A percentile compares a stretch with the other conserved stretches of the same genome.
Evolutionary conservation across 495 filamentous ascomycete genomes (phyloP).

Genomic region (Lasiosphaeris hirsuta): DNA sequence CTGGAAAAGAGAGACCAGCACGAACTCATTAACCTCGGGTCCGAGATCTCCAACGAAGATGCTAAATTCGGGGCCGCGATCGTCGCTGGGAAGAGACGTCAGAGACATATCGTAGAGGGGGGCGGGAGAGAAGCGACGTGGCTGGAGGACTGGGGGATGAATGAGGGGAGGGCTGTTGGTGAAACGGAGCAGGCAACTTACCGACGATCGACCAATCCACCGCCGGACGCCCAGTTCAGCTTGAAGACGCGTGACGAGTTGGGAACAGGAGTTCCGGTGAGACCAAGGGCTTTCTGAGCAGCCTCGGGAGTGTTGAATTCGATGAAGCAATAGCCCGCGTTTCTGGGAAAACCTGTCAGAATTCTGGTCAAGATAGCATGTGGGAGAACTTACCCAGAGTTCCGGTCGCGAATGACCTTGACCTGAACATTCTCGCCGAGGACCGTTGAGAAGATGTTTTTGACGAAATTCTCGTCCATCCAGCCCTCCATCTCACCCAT

Average conservation of each 20-base stretch:
- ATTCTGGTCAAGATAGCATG: neutral
- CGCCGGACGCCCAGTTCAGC: conserved; percentile 98
- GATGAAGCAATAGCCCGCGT: conserved; percentile 98
- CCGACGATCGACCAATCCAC: conserved; percentile 91
- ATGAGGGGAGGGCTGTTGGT: no score
- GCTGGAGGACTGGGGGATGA: no score
- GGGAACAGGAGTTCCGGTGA: conserved; percentile 89
- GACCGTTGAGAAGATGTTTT: conserved; percentile 79
- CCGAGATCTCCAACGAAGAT: conserved; percentile 99
- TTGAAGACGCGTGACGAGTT: conserved; percentile 96
- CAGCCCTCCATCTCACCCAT: conserved; percentile 99
- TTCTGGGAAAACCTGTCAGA: conserved; percentile 50
- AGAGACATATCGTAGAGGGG: conserved; percentile 17
- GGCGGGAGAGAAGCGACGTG: neutral
- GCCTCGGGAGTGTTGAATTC: conserved; percentile 84
- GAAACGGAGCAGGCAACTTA: conserved; percentile 37
- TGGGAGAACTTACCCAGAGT: conserved; percentile 78
- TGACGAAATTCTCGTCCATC: conserved; percentile 99
- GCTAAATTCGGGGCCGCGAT: conserved; percentile 91
- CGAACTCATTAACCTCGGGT: conserved; percentile 98
- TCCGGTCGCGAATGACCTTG: conserved; percentile 99
- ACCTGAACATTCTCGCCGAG: conserved; percentile 94
- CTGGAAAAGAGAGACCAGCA: conserved; percentile 95
- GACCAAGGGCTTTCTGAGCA: conserved; percentile 80
- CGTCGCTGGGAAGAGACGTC: conserved; percentile 58